phyloP scores from a whole-genome alignment of 1,284 basidiomycete species.

The Puccinia horiana region DNA sequence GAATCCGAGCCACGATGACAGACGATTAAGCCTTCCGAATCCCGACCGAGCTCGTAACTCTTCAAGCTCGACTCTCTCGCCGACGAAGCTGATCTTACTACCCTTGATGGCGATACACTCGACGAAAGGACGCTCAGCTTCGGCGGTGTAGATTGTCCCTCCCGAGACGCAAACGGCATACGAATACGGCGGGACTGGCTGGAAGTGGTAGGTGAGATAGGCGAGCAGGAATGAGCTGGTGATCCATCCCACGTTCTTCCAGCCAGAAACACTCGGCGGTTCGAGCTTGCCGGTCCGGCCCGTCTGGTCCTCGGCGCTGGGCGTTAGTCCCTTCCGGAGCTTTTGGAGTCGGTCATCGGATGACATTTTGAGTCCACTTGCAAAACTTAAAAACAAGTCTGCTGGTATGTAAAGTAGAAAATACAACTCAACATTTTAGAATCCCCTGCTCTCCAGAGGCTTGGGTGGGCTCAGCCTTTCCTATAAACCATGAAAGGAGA shows the following conservation, averaged over 20 bases:
- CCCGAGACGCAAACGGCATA: constrained; percentile 23
- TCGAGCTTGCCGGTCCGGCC: background rate
- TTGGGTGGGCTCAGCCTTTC: too few species aligned
- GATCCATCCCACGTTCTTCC: constrained; percentile 15
- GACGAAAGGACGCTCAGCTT: constrained; percentile 1
- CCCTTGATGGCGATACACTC: constrained; percentile 29
- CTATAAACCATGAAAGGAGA: too few species aligned
- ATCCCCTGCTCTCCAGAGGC: too few species aligned
- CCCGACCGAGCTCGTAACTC: background rate
- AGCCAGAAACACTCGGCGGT: background rate
- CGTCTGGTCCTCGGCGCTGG: background rate
- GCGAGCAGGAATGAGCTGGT: background rate
- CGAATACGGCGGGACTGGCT: background rate
- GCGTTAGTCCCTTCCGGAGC: background rate
- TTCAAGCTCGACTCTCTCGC: constrained; percentile 6
- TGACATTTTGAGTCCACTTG: background rate
- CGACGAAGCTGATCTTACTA: constrained; percentile 16
- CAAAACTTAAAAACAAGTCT: too few species aligned
- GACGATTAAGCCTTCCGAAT: background rate
- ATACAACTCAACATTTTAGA: too few species aligned
- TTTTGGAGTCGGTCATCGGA: background rate
- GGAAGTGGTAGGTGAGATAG: background rate
- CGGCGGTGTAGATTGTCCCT: constrained; percentile 32
- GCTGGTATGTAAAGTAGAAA: too few species aligned
- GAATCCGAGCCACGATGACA: background rate